Conservation (phyloP, 495 filamentous ascomycete species). For the Penicillium daleae region DNA sequence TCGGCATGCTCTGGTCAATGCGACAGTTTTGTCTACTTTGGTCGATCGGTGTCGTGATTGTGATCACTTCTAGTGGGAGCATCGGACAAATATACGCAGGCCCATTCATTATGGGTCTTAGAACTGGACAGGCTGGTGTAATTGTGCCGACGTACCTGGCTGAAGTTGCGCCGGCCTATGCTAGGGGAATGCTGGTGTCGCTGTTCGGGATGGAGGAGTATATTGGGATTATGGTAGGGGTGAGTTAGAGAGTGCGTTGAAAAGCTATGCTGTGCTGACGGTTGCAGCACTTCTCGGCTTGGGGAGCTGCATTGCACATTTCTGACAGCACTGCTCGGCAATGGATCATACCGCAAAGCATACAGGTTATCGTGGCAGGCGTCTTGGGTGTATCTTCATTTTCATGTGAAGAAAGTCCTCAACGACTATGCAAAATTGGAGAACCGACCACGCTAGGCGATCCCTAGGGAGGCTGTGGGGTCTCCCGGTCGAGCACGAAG, state of each 20-base stretch:
- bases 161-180: slow-evolving; percentile 57
- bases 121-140: slow-evolving; percentile 62
- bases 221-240: slow-evolving; percentile 59
- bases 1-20: slow-evolving; percentile 64
- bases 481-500: slow-evolving; percentile 51
- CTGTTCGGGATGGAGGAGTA: slow-evolving; percentile 65
- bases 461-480: slow-evolving; percentile 47
- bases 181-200: slow-evolving; percentile 60
- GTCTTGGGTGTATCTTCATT: slow-evolving; percentile 57
- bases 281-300: slow-evolving; percentile 37
- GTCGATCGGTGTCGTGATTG: slow-evolving; percentile 60
- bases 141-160: slow-evolving; percentile 62
- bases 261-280: not conserved
- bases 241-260: not conserved
- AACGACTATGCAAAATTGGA: slow-evolving; percentile 50
- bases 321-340: slow-evolving; percentile 46
- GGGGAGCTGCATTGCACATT: slow-evolving; percentile 58
- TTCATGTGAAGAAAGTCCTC: slow-evolving; percentile 59
- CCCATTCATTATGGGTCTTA: slow-evolving; percentile 62
- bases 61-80: slow-evolving; percentile 56
- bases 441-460: slow-evolving; percentile 35
- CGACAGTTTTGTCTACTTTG: slow-evolving; percentile 60
- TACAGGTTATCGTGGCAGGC: slow-evolving; percentile 63
- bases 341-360: slow-evolving; percentile 58
- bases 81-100: slow-evolving; percentile 62